Conservation (phyloP, 129 eudicot genomes). For the Flaveria trinervia region DNA sequence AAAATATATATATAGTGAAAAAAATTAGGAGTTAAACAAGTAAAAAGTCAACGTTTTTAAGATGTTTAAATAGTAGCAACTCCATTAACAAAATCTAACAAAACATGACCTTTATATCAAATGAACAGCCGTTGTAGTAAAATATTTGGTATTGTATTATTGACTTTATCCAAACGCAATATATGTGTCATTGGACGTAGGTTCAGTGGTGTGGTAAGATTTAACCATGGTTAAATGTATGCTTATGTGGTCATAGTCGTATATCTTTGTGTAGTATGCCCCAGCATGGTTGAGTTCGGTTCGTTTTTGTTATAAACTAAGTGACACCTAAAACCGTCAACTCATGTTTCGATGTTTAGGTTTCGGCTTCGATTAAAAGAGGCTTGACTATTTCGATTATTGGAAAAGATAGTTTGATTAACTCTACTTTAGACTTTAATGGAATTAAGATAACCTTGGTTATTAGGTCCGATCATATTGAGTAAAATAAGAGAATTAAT, state of each 20-base stretch:
- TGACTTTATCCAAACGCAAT: background rate
- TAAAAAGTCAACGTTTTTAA: background rate
- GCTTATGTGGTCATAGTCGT: background rate
- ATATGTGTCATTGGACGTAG: background rate
- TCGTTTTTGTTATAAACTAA: too few relatives aligned
- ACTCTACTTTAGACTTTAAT: too few relatives aligned
- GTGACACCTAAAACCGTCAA: too few relatives aligned
- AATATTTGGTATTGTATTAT: background rate
- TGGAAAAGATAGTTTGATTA: too few relatives aligned
- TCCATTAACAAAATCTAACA: background rate
- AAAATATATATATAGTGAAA: too few relatives aligned
- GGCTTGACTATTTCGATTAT: too few relatives aligned
- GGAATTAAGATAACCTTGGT: too few relatives aligned
- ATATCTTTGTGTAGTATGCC: background rate
- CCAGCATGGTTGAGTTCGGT: too few relatives aligned
- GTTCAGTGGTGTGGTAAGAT: background rate
- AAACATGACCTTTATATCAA: background rate
- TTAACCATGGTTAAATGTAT: constrained; percentile 10
- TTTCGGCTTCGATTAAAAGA: too few relatives aligned
- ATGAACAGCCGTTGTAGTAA: background rate
- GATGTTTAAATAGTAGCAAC: background rate
- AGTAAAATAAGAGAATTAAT: too few relatives aligned
- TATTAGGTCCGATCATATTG: too few relatives aligned
- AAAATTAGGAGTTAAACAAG: background rate
- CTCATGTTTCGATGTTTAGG: too few relatives aligned